These are phyloP conservation scores for Hevea brasiliensis DNA, from an alignment of 345 rosid species.

Conservation along the genomic window DNA sequence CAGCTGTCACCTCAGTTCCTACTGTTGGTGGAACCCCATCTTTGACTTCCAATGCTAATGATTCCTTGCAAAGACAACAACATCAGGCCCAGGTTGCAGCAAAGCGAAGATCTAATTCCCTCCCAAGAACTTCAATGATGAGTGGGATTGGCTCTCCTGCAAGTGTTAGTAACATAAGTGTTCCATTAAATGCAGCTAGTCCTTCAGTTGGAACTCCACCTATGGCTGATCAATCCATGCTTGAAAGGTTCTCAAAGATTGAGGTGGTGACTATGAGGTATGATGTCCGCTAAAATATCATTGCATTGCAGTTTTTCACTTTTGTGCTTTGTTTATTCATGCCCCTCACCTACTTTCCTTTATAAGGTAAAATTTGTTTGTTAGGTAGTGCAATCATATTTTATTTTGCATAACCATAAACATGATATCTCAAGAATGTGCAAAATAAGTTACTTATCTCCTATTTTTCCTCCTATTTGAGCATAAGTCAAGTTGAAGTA, in stretches of 20 bases:
- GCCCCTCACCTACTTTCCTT: neutral
- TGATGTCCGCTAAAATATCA: constrained; percentile 7
- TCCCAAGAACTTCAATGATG: constrained; percentile 66
- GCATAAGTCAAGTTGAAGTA: constrained; percentile 3
- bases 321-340: neutral
- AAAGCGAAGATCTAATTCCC: constrained; percentile 76
- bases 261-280: constrained; percentile 73
- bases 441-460: too few relatives aligned
- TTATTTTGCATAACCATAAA: neutral
- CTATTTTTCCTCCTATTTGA: neutral
- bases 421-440: neutral
- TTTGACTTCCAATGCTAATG: constrained; percentile 77
- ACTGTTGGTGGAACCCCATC: constrained; percentile 64
- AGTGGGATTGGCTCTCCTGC: constrained; percentile 92
- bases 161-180: constrained; percentile 72
- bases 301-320: constrained; percentile 5
- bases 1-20: constrained; percentile 57
- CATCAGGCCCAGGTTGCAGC: constrained; percentile 62
- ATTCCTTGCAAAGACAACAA: constrained; percentile 67
- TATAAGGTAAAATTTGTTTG: neutral
- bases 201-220: constrained; percentile 79
- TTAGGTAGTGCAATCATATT: neutral
- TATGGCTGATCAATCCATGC: constrained; percentile 59
- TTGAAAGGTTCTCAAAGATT: constrained; percentile 84
- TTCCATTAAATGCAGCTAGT: constrained; percentile 68